Evolutionary conservation across 177 flowering plant species (phyloP).

Genomic region (Vitis hybrid): DNA sequence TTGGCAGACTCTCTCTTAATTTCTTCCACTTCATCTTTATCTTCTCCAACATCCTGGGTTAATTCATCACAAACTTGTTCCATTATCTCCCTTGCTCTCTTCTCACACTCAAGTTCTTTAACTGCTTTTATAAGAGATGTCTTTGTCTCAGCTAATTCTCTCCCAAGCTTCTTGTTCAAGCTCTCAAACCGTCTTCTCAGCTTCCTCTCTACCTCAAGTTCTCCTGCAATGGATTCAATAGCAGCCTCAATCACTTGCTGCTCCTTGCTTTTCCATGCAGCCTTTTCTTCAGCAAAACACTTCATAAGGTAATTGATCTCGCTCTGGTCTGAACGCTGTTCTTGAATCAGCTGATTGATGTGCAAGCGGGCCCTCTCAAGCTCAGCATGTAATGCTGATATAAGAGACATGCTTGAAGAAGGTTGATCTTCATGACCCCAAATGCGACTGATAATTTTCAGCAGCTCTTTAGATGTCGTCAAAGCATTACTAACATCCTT

Average conservation of each 20-base stretch:
- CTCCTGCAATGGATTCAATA: slow-evolving; percentile 62
- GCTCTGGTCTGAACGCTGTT: slow-evolving; percentile 53
- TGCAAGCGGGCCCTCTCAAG: slow-evolving; percentile 76
- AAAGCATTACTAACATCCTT: slow-evolving; percentile 78
- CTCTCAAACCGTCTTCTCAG: slow-evolving; percentile 73
- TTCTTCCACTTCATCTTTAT: slow-evolving; percentile 57
- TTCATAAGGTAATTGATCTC: slow-evolving; percentile 69
- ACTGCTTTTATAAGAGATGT: slow-evolving; percentile 46
- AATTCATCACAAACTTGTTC: slow-evolving; percentile 82
- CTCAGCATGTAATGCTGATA: slow-evolving; percentile 82
- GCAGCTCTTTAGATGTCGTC: slow-evolving; percentile 75
- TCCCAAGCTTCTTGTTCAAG: slow-evolving; percentile 80
- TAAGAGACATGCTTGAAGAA: slow-evolving; percentile 71
- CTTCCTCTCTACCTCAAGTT: slow-evolving; percentile 82
- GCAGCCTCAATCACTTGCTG: slow-evolving; percentile 59
- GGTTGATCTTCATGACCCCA: slow-evolving; percentile 54
- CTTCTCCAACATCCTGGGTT: slow-evolving; percentile 64
- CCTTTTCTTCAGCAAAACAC: slow-evolving; percentile 82
- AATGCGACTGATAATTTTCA: slow-evolving; percentile 54
- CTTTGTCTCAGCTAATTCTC: slow-evolving; percentile 73
- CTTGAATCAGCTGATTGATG: slow-evolving; percentile 76
- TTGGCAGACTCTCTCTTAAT: slow-evolving; percentile 58
- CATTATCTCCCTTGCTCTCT: slow-evolving; percentile 62
- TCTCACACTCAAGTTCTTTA: slow-evolving; percentile 80
- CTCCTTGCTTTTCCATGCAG: slow-evolving; percentile 74